These are phyloP conservation scores for Teratosphaeria pseudoeucalypti DNA, from an alignment of 2,329 filamentous ascomycete genomes.

Conservation along the genomic window DNA sequence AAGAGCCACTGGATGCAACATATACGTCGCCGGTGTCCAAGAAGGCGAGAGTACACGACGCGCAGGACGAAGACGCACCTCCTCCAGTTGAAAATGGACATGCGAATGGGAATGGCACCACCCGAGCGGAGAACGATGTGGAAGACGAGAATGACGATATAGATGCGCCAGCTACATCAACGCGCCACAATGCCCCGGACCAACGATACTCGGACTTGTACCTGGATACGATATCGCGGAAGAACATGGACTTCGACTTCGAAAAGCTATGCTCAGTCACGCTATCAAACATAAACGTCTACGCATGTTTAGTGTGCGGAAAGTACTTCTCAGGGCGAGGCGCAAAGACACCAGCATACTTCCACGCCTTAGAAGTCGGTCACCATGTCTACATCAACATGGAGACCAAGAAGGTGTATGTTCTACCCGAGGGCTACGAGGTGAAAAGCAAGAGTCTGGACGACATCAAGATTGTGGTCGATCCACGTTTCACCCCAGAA, in stretches of 20 bases:
- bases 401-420: slow-evolving; percentile 81
- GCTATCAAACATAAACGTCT: slow-evolving; percentile 96
- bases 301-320: slow-evolving; percentile 94
- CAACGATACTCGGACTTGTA: slow-evolving; percentile 93
- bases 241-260: slow-evolving; percentile 93
- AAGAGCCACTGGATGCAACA: slow-evolving; percentile 34
- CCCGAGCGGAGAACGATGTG: slow-evolving; percentile 24
- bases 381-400: slow-evolving; percentile 99
- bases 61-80: slow-evolving; percentile 28
- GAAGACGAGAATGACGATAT: slow-evolving; percentile 27
- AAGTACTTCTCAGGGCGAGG: slow-evolving; percentile 94
- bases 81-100: slow-evolving; percentile 18
- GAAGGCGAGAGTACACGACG: slow-evolving; percentile 36
- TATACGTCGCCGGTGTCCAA: slow-evolving; percentile 40
- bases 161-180: slow-evolving; percentile 32
- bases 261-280: slow-evolving; percentile 96
- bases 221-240: slow-evolving; percentile 90
- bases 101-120: slow-evolving; percentile 12
- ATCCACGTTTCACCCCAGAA: slow-evolving; percentile 70
- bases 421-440: slow-evolving; percentile 92
- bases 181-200: slow-evolving; percentile 65
- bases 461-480: slow-evolving; percentile 95
- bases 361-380: slow-evolving; percentile 86
- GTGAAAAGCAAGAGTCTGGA: slow-evolving; percentile 89
- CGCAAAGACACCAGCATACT: slow-evolving; percentile 91